Evolutionary conservation across 2,329 filamentous ascomycete genomes (phyloP), one percentile per base, ranked within the genome.

Genomic region (Rutstroemia sp.): DNA sequence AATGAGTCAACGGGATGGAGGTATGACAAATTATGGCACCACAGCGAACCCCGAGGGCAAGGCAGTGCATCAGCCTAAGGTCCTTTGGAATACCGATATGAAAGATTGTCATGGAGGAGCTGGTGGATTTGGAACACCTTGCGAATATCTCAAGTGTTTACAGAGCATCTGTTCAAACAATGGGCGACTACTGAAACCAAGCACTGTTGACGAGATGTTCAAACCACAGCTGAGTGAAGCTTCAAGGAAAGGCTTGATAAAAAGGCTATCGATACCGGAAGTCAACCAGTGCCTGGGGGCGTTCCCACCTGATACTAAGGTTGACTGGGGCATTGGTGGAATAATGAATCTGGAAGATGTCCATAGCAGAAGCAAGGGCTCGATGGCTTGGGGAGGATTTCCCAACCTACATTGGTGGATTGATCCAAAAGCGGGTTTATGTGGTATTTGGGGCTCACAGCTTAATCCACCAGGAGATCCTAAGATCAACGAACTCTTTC

Each of bases 131-230:
- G 70, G 70, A 3, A 65, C 69, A 2, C 68, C 74, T 5, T 38
- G 59, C 0, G 73, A 77, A 21, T 81, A 76, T 57, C 59, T 75
- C 52, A 72, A 72, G 47, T 63, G 82, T 3, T 62, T 79, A 3
- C 69, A 69, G 3, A 77, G 75, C 3, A 64, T 83, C 1, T 70
- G 81, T 0, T 65, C 69, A 2, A 73, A 80, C 47, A 78, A 82
- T 56, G 76, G 73, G 5, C 75, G 71, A 41, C 59, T 82, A 0
- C 70, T 82, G 9, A 71, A 68, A 25, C 67, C 69, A 0, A 65
- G 66, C 3, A 77, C 73, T 0, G 70, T 75, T 0, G 69, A 73
- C 0, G 62, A 70, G 41, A 73, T 82, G 69, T 81, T 81, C 61
- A 62, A 69, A 55, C 71, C 78, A 0, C 78, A 78, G 46, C 71